A percentile compares a stretch with the other conserved stretches of the same genome.
phyloP scores from a whole-genome alignment of 768 basidiomycete genomes.

The Lentinula boryana region DNA sequence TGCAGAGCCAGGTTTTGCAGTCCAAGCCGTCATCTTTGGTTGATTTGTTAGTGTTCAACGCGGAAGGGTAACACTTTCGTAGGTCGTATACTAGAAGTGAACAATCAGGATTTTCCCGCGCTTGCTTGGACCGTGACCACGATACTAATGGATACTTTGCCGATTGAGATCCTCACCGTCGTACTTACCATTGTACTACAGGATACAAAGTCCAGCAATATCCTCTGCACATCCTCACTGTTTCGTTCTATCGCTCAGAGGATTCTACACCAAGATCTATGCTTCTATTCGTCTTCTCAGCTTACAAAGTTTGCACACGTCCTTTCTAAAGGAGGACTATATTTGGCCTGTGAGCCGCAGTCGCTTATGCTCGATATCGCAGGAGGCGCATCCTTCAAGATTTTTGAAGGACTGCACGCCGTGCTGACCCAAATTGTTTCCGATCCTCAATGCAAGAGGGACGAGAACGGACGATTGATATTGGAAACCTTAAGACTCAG shows the following conservation, averaged over 20 bases:
- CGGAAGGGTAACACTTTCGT: not conserved
- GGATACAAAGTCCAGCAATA: not conserved
- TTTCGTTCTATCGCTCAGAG: conserved; percentile 15
- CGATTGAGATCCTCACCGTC: conserved; percentile 2
- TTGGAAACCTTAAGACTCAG: conserved; percentile 27
- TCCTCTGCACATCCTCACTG: conserved; percentile 15
- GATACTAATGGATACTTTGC: not conserved
- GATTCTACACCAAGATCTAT: conserved; percentile 19
- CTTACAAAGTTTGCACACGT: conserved; percentile 8
- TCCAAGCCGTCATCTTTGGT: not conserved
- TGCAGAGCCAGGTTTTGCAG: not conserved
- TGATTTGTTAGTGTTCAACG: not conserved
- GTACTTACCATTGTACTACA: not conserved
- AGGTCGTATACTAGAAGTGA: not conserved
- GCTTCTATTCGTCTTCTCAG: conserved; percentile 18
- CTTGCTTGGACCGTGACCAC: not conserved
- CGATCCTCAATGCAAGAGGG: conserved; percentile 2
- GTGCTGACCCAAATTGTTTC: conserved; percentile 19
- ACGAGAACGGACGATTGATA: not conserved
- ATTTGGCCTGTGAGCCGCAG: conserved; percentile 18
- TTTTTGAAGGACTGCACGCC: conserved; percentile 20
- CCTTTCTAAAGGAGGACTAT: conserved; percentile 8
- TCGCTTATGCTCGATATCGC: conserved; percentile 21
- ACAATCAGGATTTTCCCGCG: not conserved
- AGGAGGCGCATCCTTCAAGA: conserved; percentile 21